Evolutionary conservation across 2,329 filamentous ascomycete genomes (phyloP).

Genomic region (Leptographium flavum): DNA sequence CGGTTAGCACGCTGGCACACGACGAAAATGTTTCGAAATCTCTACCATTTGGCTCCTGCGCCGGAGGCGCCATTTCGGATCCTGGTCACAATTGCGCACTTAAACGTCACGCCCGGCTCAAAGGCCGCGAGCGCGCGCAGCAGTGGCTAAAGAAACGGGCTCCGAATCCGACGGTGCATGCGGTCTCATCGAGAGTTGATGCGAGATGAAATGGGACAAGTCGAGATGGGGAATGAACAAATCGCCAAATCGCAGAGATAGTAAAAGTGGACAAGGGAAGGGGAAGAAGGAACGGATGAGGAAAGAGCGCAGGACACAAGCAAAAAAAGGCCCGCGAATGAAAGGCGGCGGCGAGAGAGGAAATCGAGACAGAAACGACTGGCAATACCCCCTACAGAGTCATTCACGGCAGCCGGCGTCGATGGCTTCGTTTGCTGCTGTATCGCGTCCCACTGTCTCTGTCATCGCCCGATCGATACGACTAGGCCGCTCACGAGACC

Average conservation of each 20-base stretch:
- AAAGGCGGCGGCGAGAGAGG: no score
- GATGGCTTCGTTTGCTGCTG: neutral
- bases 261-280: neutral
- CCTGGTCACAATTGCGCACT: no score
- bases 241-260: no score
- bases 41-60: neutral
- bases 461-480: slow-evolving; percentile 3
- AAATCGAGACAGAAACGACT: neutral
- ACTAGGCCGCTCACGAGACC: slow-evolving; percentile 13
- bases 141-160: neutral
- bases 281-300: neutral
- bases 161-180: neutral
- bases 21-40: no score
- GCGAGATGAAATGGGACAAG: no score
- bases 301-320: neutral
- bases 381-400: neutral
- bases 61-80: slow-evolving; percentile 18
- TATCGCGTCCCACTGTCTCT: slow-evolving; percentile 2
- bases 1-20: no score
- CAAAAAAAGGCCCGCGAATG: no score
- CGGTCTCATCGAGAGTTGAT: neutral
- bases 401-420: neutral
- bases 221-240: neutral
- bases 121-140: no score
- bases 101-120: no score